A percentile compares a stretch with the other conserved stretches of the same genome.
These are phyloP conservation scores for Phragmites australis DNA, from an alignment of 176 grass and related monocot species.

Conservation along the genomic window DNA sequence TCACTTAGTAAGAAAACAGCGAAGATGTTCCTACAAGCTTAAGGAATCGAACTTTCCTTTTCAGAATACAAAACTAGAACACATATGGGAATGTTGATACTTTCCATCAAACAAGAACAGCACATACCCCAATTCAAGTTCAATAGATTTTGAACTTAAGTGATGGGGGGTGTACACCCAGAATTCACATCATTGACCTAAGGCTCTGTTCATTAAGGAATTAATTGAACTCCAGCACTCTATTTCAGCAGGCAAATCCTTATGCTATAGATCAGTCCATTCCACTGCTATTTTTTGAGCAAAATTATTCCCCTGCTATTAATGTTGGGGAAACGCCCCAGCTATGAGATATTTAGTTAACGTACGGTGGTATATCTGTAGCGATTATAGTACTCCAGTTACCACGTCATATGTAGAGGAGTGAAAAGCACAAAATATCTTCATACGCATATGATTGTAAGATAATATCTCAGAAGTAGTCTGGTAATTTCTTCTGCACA, in stretches of 20 bases:
- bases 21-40: neutral
- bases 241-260: neutral
- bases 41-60: neutral
- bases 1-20: too few relatives aligned
- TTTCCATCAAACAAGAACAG: neutral
- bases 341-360: too few relatives aligned
- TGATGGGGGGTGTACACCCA: neutral
- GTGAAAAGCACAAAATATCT: too few relatives aligned
- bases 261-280: neutral
- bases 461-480: too few relatives aligned
- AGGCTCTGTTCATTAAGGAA: neutral
- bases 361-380: too few relatives aligned
- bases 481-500: too few relatives aligned
- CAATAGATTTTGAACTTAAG: neutral
- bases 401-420: too few relatives aligned
- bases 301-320: neutral
- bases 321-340: too few relatives aligned
- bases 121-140: neutral
- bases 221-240: neutral
- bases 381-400: too few relatives aligned
- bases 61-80: neutral
- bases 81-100: neutral
- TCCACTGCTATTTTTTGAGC: neutral
- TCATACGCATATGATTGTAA: too few relatives aligned
- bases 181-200: neutral